A percentile compares a stretch with the other conserved stretches of the same genome.
phyloP scores from a whole-genome alignment of 805 yeast species.

The Pichia paraexigua region DNA sequence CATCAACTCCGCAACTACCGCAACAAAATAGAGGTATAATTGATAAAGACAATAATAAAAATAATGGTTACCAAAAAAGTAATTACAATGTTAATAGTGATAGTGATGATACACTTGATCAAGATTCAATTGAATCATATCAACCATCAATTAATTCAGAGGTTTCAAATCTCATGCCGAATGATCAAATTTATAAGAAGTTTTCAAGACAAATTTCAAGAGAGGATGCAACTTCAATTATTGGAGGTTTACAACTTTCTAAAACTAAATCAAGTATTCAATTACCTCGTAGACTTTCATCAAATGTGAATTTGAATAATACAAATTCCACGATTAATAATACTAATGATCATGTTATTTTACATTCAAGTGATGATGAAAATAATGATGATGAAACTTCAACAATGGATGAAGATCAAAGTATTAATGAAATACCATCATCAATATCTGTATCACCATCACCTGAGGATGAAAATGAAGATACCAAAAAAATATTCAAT shows the following conservation, averaged over 20 bases:
- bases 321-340: not conserved
- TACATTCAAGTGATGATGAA: not conserved
- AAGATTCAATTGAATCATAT: not conserved
- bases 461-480: constrained; percentile 1
- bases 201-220: constrained; percentile 5
- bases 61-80: too few species aligned
- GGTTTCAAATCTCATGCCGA: not conserved
- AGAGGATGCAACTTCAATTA: constrained; percentile 13
- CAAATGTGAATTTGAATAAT: not conserved
- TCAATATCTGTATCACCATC: not conserved
- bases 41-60: not conserved
- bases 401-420: constrained; percentile 19
- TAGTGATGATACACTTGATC: not conserved
- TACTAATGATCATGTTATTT: not conserved
- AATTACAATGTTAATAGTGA: not conserved
- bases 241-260: constrained; percentile 12
- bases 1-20: not conserved
- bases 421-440: constrained; percentile 24
- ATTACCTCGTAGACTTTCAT: not conserved
- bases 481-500: constrained; percentile 34
- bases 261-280: not conserved
- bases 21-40: not conserved
- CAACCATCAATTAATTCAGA: not conserved
- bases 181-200: not conserved
- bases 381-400: not conserved